Evolutionary conservation across 257 asterid genomes (phyloP).

Genomic region (Petrea volubilis): DNA sequence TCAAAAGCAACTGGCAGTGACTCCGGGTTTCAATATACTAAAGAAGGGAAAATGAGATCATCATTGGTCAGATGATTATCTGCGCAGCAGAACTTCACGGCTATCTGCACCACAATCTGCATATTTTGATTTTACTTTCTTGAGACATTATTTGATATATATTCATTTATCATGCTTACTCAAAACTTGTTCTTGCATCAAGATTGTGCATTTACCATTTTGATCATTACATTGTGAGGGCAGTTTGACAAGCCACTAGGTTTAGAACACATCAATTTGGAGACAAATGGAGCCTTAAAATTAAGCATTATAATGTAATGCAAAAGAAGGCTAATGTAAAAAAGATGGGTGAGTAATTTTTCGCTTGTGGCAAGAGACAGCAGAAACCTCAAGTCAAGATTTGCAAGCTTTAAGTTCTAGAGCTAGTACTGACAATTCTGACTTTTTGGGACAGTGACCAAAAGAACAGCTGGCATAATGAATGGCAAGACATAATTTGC

Average conservation of each 20-base stretch:
- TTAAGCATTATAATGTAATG: background rate
- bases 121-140: slow-evolving; percentile 6
- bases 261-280: background rate
- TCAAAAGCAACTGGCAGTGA: background rate
- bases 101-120: background rate
- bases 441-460: slow-evolving; percentile 29
- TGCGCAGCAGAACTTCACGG: background rate
- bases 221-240: background rate
- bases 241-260: background rate
- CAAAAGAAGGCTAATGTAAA: background rate
- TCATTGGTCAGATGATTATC: background rate
- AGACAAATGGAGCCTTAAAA: background rate
- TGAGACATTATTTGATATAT: background rate
- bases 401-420: slow-evolving; percentile 11
- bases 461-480: slow-evolving; percentile 43
- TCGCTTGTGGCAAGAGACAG: background rate
- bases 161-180: background rate
- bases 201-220: background rate
- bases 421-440: slow-evolving; percentile 15
- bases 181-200: background rate
- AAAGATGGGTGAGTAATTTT: background rate
- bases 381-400: background rate
- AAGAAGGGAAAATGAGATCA: background rate
- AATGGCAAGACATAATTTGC: slow-evolving; percentile 31
- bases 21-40: background rate